Evolutionary conservation across 75 land plant species (phyloP).

Genomic region (Ceratopteris richardii): DNA sequence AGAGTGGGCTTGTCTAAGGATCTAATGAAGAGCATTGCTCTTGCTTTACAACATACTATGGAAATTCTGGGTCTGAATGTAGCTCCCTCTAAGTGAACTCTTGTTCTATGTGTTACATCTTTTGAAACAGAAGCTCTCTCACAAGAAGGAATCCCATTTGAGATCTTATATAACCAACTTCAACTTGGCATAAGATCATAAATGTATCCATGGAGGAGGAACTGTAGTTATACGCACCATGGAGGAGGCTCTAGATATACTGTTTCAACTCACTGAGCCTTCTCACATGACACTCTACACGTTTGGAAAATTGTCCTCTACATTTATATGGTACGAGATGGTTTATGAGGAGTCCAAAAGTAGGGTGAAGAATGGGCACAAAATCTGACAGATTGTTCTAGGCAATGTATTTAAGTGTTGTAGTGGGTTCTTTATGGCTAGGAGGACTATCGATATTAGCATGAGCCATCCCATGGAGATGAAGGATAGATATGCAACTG

Average conservation of each 20-base stretch:
- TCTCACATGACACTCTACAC: slow-evolving; percentile 54
- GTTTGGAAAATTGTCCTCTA: slow-evolving; percentile 49
- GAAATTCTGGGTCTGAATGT: no score
- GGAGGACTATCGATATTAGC: no score
- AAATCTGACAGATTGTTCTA: slow-evolving; percentile 33
- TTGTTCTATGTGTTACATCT: no score
- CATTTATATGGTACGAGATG: slow-evolving; percentile 45
- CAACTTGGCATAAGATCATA: slow-evolving; percentile 33
- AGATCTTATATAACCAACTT: slow-evolving; percentile 31
- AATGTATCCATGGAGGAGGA: slow-evolving; percentile 47
- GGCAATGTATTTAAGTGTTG: slow-evolving; percentile 12
- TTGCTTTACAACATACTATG: no score
- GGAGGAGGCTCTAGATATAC: slow-evolving; percentile 31
- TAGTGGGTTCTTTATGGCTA: slow-evolving; percentile 23
- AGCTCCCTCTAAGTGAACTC: no score
- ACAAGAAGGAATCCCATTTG: background rate
- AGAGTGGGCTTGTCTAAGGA: no score
- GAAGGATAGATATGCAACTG: no score
- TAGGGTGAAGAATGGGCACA: slow-evolving; percentile 38
- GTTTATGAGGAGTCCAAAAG: slow-evolving; percentile 52
- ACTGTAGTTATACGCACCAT: slow-evolving; percentile 32
- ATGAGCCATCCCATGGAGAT: no score
- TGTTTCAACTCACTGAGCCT: slow-evolving; percentile 38
- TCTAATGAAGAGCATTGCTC: no score
- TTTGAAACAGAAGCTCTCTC: no score